Conservation (phyloP, 768 basidiomycete species). For the Mycena metata region DNA sequence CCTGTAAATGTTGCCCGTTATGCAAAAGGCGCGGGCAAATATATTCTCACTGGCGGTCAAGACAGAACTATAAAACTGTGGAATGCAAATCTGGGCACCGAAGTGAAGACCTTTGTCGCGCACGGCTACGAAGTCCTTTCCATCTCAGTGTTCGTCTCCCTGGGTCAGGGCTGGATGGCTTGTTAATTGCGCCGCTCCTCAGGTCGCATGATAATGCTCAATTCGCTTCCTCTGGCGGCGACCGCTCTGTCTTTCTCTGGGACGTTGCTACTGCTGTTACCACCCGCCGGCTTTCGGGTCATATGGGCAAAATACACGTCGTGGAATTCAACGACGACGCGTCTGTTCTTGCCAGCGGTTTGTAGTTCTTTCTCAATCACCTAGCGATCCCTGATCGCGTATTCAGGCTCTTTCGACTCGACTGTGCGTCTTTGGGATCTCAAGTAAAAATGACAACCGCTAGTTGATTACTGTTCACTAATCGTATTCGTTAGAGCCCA, state of each 20-base stretch:
- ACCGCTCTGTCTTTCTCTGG: constrained; percentile 94
- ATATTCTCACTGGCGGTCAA: constrained; percentile 93
- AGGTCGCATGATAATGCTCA: constrained; percentile 95
- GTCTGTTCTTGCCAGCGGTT: constrained; percentile 90
- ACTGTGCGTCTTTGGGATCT: constrained; percentile 95
- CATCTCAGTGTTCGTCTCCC: constrained; percentile 79
- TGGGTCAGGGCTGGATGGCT: background rate
- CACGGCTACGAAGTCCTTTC: constrained; percentile 98
- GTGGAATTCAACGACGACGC: constrained; percentile 94
- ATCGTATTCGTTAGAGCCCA: constrained; percentile 65
- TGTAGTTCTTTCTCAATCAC: constrained; percentile 36
- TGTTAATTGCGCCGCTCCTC: background rate
- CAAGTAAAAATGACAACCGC: constrained; percentile 59
- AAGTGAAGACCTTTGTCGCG: constrained; percentile 91
- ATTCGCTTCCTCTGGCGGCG: constrained; percentile 95
- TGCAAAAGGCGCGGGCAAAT: constrained; percentile 89
- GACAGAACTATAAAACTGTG: constrained; percentile 92
- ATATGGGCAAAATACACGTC: constrained; percentile 90
- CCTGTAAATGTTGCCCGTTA: constrained; percentile 93
- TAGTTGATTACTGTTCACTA: background rate
- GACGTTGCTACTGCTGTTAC: constrained; percentile 93
- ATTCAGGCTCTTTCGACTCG: constrained; percentile 91
- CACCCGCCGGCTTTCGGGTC: constrained; percentile 85
- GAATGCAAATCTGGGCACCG: constrained; percentile 88
- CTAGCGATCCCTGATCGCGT: background rate